These are phyloP conservation scores for Myriosclerotinia curreyana DNA, from an alignment of 2,329 filamentous ascomycete genomes.

Conservation along the genomic window DNA sequence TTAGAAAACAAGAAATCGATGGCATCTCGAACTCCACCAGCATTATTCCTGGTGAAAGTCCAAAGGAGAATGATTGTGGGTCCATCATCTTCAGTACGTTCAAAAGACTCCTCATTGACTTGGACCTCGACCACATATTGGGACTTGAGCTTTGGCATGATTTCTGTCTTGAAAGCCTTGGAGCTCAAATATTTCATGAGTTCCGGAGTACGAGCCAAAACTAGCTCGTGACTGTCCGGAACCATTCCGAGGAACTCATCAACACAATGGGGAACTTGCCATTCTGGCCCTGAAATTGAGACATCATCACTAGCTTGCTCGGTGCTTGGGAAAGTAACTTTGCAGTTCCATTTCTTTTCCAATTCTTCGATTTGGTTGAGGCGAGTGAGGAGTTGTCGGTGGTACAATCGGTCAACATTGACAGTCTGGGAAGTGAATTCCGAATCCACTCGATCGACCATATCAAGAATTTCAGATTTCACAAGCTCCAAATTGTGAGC, in stretches of 20 bases:
- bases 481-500: constrained; percentile 95
- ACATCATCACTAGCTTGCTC: constrained; percentile 96
- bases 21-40: constrained; percentile 89
- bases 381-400: constrained; percentile 86
- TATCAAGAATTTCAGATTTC: constrained; percentile 98
- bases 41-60: constrained; percentile 94
- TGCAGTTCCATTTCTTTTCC: constrained; percentile 99
- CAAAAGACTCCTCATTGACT: constrained; percentile 62
- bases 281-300: constrained; percentile 92
- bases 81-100: constrained; percentile 55
- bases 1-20: constrained; percentile 90
- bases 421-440: constrained; percentile 95
- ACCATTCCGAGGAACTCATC: constrained; percentile 98
- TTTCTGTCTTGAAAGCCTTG: constrained; percentile 73
- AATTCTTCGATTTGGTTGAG: constrained; percentile 88
- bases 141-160: constrained; percentile 78
- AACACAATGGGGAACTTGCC: constrained; percentile 95
- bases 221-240: constrained; percentile 88
- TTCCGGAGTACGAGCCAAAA: constrained; percentile 72
- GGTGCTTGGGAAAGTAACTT: constrained; percentile 96
- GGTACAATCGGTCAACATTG: constrained; percentile 90
- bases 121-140: constrained; percentile 91
- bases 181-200: constrained; percentile 81
- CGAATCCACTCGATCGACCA: constrained; percentile 85
- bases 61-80: constrained; percentile 65